These are phyloP conservation scores for Fomitiporia mediterranea DNA, from an alignment of 1,284 basidiomycete species.

Conservation along the genomic window DNA sequence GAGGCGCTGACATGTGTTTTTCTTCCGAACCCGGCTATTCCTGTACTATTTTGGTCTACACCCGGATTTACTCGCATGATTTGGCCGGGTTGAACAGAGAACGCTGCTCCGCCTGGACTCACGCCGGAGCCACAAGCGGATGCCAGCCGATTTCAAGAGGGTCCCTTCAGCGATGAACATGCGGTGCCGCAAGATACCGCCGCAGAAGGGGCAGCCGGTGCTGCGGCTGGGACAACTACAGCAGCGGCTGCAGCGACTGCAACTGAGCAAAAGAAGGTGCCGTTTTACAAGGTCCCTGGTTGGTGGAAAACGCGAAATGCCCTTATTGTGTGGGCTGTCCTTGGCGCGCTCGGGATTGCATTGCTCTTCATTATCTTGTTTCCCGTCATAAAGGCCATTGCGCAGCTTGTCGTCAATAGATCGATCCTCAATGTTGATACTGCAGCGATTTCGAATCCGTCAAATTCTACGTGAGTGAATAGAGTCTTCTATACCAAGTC, in stretches of 20 bases:
- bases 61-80: background rate
- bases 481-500: background rate
- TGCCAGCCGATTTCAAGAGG: slow-evolving; percentile 22
- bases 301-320: slow-evolving; percentile 37
- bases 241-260: slow-evolving; percentile 15
- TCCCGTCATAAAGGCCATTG: slow-evolving; percentile 60
- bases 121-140: slow-evolving; percentile 14
- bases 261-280: slow-evolving; percentile 19
- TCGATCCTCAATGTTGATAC: slow-evolving; percentile 46
- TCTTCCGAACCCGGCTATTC: background rate
- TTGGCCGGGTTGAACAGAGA: background rate
- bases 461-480: slow-evolving; percentile 49
- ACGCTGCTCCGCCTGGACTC: slow-evolving; percentile 9
- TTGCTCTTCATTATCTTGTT: slow-evolving; percentile 61
- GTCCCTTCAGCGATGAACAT: slow-evolving; percentile 30
- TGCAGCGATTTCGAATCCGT: slow-evolving; percentile 45
- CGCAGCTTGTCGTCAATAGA: slow-evolving; percentile 55
- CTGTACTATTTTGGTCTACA: background rate
- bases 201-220: slow-evolving; percentile 16
- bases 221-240: background rate
- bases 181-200: slow-evolving; percentile 33
- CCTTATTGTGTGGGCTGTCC: slow-evolving; percentile 38
- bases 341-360: slow-evolving; percentile 47
- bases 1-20: slow-evolving; percentile 8
- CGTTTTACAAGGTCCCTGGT: slow-evolving; percentile 28